Evolutionary conservation across 192 early-diverging fungal species (phyloP), one percentile per base, ranked within the genome.

Genomic region (Backusella circina): DNA sequence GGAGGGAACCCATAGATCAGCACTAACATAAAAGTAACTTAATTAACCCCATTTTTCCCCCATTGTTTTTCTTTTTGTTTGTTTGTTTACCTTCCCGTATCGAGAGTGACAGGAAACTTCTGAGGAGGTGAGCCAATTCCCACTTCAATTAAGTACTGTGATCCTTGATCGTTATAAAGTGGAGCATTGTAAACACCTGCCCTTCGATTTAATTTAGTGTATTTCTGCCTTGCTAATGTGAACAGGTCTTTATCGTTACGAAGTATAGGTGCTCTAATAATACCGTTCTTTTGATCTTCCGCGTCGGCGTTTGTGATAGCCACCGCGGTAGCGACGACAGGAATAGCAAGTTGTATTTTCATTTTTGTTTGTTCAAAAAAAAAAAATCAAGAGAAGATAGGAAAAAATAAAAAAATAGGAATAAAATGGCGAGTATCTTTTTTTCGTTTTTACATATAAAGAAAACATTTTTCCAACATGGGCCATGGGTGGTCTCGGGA

Each of bases 1-100:
- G 2, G 73, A 65, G 2, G 83, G 80, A 15, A 84, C 77, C 81
- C 81, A 82, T 1, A 82, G 39, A 37, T 81, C 80, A 39, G 80
- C 80, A 81, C 79, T 80, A 57, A 18, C 5, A 50, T n/a, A 23
- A 23, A 36, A 30, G 5, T n/a, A 38, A n/a, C n/a, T 33, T 26
- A 21, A 32, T 37, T 26, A 47, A 32, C 57, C 21, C 8, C 30
- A 31, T 0, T 21, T 66, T 75, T n/a, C n/a, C n/a, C n/a, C 5
- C 4, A 5, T 74, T 33, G 26, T 23, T 13, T 44, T 73, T 30
- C 8, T 41, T 73, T 65, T 71, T 51, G 2, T 26, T 44, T 33
- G 16, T 54, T 26, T 64, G 35, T 67, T 73, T 80, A 80, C 80
- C 75, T 81, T 39, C 80, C 80, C 3, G 80, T 81, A 57, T 81